Base-by-base conservation (phyloP, 306 rosid genomes). In the Leucaena leucocephala region DNA sequence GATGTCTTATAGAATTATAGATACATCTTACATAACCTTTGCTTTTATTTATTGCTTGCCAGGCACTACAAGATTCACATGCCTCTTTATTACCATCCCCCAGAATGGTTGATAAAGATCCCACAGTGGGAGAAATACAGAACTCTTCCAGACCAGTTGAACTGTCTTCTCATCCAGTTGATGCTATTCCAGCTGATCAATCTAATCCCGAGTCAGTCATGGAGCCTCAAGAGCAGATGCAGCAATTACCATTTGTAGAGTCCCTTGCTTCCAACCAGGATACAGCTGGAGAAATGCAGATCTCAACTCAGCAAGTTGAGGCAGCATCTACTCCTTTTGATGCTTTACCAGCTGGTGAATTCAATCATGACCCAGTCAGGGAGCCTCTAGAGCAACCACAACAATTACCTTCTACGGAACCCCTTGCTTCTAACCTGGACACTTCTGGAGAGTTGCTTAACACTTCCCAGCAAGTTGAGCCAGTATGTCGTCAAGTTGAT, bases 211-310 rank as follows among this genome's bases (percentile, higher is more conserved):
- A 33, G 40, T n/a, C 65, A 2, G 52, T 74, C 49, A 17, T 9
- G 76, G 81, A 68, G 71, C 83, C 69, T 74, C 79, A 33, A 69
- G 82, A 42, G 66, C 89, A 81, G 79, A 80, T 72, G 62, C 81
- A 67, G 70, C 80, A 79, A 48, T 62, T 79, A 3, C 81, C 52
- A 42, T 59, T 84, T 34, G 22, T 74, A 33, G 74, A 72, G 77
- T 63, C 76, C 78, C 72, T 77, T 66, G 45, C 85, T 61, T 52
- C 82, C 77, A 22, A 75, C 79, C 81, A 55, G 76, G 65, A 54
- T 74, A 5, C 74, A 35, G 72, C 52, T 65, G 63, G 44, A 61
- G 86, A 61, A 62, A 61, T 80, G 68, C 84, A 67, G 54, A 77
- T 43, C 74, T 79, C 84, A 44, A 33, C 75, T 10, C 35, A 68